phyloP scores from a whole-genome alignment of 805 yeast species.

The Candida fluviatilis region DNA sequence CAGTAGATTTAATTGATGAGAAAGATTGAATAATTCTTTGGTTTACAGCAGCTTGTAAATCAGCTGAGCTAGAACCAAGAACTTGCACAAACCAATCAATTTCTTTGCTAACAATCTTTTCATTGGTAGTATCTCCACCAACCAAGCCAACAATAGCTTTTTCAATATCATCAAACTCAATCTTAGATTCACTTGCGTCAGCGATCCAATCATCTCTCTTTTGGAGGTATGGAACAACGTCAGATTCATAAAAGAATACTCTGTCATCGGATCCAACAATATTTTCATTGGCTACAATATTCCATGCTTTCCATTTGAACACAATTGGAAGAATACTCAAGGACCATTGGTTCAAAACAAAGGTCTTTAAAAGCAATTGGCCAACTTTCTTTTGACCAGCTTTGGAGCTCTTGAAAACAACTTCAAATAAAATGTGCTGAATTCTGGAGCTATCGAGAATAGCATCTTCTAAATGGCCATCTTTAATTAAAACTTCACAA shows the following conservation, averaged over 20 bases:
- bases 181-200: constrained; percentile 44
- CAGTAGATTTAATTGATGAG: constrained; percentile 46
- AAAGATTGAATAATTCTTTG: constrained; percentile 54
- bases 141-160: constrained; percentile 52
- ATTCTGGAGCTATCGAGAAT: constrained; percentile 25
- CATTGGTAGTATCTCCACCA: constrained; percentile 43
- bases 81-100: constrained; percentile 57
- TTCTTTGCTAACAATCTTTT: constrained; percentile 47
- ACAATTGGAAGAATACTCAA: constrained; percentile 28
- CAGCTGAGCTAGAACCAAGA: constrained; percentile 38
- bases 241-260: constrained; percentile 26
- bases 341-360: constrained; percentile 66
- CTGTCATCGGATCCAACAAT: constrained; percentile 27
- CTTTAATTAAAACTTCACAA: constrained; percentile 20
- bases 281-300: constrained; percentile 20
- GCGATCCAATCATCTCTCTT: constrained; percentile 43
- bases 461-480: constrained; percentile 21
- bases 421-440: constrained; percentile 20
- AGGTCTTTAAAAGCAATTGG: constrained; percentile 51
- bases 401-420: constrained; percentile 38
- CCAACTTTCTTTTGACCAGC: constrained; percentile 51
- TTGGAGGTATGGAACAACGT: constrained; percentile 21
- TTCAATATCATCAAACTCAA: constrained; percentile 52
- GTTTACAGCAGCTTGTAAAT: constrained; percentile 42
- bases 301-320: constrained; percentile 48